Conservation (phyloP, 164 flowering plant species). For the Aristolochia californica region DNA sequence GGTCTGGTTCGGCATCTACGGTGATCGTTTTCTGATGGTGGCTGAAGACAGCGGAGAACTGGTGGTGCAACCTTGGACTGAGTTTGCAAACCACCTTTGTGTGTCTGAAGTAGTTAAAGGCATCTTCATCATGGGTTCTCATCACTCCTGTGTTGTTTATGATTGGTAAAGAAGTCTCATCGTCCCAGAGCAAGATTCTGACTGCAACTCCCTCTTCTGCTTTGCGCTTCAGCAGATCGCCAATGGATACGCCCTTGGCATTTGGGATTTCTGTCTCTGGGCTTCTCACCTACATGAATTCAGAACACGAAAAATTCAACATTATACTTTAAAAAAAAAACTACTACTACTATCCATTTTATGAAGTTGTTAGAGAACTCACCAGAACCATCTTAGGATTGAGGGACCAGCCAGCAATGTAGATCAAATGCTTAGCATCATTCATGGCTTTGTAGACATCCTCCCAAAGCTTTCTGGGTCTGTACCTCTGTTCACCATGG, state of each 20-base stretch:
- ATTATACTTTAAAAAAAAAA: too few relatives aligned
- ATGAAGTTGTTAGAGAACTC: too few relatives aligned
- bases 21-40: slow-evolving; percentile 92
- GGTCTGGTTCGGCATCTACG: slow-evolving; percentile 34
- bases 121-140: slow-evolving; percentile 79
- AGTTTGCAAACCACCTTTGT: slow-evolving; percentile 63
- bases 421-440: slow-evolving; percentile 66
- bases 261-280: slow-evolving; percentile 46
- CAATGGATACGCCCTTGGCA: slow-evolving; percentile 64
- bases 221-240: slow-evolving; percentile 66
- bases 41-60: slow-evolving; percentile 58
- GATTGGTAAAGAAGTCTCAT: slow-evolving; percentile 69
- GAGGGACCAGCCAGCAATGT: slow-evolving; percentile 91
- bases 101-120: slow-evolving; percentile 56
- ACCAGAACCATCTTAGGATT: slow-evolving; percentile 80
- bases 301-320: not conserved
- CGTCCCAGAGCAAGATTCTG: slow-evolving; percentile 78
- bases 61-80: slow-evolving; percentile 58
- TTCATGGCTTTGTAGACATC: slow-evolving; percentile 81
- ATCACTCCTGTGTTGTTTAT: slow-evolving; percentile 81
- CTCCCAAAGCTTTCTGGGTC: slow-evolving; percentile 73
- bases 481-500: slow-evolving; percentile 13
- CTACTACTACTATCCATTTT: too few relatives aligned
- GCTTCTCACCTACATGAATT: slow-evolving; percentile 53
- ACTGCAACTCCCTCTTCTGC: slow-evolving; percentile 97